A percentile compares a stretch with the other conserved stretches of the same genome.
Evolutionary conservation across 192 early-diverging fungal genomes (phyloP).

Genomic region (Gamsiella multidivaricata): DNA sequence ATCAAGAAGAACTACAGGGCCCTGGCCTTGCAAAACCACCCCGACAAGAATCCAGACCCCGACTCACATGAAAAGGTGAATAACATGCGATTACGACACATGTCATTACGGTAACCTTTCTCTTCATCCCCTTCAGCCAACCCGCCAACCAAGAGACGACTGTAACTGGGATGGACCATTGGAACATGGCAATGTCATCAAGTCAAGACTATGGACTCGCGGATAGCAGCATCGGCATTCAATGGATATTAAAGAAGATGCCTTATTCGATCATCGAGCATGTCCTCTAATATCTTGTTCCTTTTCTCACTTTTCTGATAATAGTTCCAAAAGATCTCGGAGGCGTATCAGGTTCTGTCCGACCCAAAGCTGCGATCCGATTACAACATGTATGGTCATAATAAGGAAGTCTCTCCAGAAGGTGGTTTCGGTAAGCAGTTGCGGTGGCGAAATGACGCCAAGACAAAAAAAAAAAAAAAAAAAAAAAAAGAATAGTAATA

Average conservation of each 20-base stretch:
- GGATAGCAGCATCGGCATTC: too few relatives aligned
- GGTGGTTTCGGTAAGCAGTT: slow-evolving; percentile 70
- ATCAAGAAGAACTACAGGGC: slow-evolving; percentile 96
- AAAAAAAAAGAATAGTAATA: background rate
- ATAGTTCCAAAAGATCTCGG: slow-evolving; percentile 94
- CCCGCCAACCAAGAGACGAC: background rate
- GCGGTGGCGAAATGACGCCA: background rate
- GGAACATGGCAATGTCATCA: too few relatives aligned
- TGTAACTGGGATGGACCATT: too few relatives aligned
- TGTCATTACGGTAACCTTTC: too few relatives aligned
- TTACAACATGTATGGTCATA: slow-evolving; percentile 83
- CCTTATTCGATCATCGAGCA: background rate
- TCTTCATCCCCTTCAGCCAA: too few relatives aligned
- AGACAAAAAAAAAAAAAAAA: background rate
- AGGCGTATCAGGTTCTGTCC: slow-evolving; percentile 96
- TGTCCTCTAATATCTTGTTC: background rate
- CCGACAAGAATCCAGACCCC: slow-evolving; percentile 84
- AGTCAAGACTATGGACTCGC: too few relatives aligned
- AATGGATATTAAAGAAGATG: too few relatives aligned
- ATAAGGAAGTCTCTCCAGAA: slow-evolving; percentile 67
- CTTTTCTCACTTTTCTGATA: background rate
- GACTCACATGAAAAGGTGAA: slow-evolving; percentile 78
- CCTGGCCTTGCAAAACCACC: slow-evolving; percentile 87
- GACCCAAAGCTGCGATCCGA: slow-evolving; percentile 87
- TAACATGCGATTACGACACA: too few relatives aligned